phyloP scores from a whole-genome alignment of 495 filamentous ascomycete species.

The Trichoderma virens region DNA sequence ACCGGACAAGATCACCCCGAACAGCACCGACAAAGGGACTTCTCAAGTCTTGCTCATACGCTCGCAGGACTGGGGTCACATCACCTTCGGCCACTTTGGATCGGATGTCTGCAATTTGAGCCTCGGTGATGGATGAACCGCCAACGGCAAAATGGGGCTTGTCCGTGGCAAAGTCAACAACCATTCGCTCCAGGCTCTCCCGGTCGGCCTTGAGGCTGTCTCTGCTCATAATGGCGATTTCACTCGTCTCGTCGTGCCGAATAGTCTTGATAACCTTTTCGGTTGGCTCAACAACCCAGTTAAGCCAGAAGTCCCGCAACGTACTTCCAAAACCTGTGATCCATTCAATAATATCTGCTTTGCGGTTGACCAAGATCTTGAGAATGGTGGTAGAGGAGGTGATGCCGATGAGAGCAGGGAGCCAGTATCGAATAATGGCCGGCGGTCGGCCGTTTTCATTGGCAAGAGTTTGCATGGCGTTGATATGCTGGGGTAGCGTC shows the following conservation, averaged over 20 bases:
- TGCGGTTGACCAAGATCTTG: constrained; percentile 61
- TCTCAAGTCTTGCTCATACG: constrained; percentile 81
- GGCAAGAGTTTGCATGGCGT: constrained; percentile 40
- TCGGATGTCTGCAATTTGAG: constrained; percentile 60
- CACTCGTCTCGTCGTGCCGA: constrained; percentile 78
- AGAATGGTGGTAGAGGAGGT: constrained; percentile 75
- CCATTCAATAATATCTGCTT: constrained; percentile 69
- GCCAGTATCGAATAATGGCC: constrained; percentile 76
- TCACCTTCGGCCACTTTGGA: constrained; percentile 82
- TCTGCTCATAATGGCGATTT: constrained; percentile 92
- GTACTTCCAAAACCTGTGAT: constrained; percentile 67
- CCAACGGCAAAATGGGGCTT: constrained; percentile 50
- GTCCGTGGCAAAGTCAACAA: constrained; percentile 85
- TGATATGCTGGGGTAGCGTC: constrained; percentile 47
- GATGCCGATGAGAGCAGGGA: constrained; percentile 58
- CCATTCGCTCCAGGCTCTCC: constrained; percentile 92
- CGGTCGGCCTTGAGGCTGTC: constrained; percentile 82
- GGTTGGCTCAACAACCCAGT: constrained; percentile 86
- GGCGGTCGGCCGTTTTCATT: constrained; percentile 65
- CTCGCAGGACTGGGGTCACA: constrained; percentile 79
- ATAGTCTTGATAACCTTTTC: constrained; percentile 84
- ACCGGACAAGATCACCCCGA: constrained; percentile 77
- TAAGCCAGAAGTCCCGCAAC: constrained; percentile 79
- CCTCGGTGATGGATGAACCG: constrained; percentile 36
- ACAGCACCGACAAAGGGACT: constrained; percentile 72